Evolutionary conservation across 2,329 filamentous ascomycete genomes (phyloP), one percentile per base, ranked within the genome.

Genomic region (Aurifilum marmelostoma): DNA sequence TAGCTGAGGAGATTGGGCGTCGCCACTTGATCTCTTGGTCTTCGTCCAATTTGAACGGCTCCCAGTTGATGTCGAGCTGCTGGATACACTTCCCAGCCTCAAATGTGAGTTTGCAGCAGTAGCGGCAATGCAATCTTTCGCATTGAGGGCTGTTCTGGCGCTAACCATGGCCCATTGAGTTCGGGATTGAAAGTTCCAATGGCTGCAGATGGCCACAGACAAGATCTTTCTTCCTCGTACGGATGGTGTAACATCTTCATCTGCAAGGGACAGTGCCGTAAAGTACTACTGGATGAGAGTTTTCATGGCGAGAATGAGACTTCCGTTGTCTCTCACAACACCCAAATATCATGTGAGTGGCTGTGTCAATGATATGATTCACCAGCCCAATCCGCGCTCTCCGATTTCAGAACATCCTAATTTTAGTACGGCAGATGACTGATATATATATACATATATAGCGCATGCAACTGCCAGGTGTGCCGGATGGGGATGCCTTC

Each of bases 331-430:
- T 54, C 50, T 54, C 50, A 54, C n/a, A 29, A 54, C 50, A 29
- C 24, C 50, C n/a, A 54, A 54, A 27, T 54, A 54, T 27, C 50
- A 54, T 54, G 50, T 54, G 50, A 29, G 50, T 52, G 11, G n/a
- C n/a, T n/a, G n/a, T n/a, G n/a, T 14, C n/a, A 16, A 21, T 21
- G 43, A 7, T 7, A 21, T 47, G 18, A 21, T 47, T 16, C 43
- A 47, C 8, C 3, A 2, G 50, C 6, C 50, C n/a, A 2, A 12
- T 6, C 4, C 5, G 2, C 18, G 12, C 12, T 54, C 11, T 14
- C 24, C 18, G 18, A 14, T 54, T 12, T n/a, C n/a, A n/a, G 21
- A 54, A 54, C 5, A 8, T 4, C 21, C 24, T 12, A 16, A 54
- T 14, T 6, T 29, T 11, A 3, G 50, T 16, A n/a, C n/a, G 50